Evolutionary conservation across 2,329 filamentous ascomycete species (phyloP).

Genomic region (Trichophyton rubrum): DNA sequence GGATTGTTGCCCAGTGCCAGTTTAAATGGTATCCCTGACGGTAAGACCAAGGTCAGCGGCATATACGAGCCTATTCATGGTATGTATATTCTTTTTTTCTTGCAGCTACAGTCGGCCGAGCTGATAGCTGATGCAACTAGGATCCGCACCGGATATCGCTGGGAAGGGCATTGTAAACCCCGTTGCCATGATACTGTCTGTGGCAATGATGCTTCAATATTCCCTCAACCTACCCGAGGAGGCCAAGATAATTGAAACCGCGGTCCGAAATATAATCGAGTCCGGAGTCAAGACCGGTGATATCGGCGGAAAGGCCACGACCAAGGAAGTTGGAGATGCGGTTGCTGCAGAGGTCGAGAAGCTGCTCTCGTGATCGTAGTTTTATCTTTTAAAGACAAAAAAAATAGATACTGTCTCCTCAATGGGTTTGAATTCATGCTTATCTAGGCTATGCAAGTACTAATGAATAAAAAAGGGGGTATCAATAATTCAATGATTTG

Average conservation of each 20-base stretch:
- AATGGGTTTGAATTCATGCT: neutral
- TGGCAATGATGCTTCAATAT: conserved; percentile 94
- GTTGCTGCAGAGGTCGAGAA: conserved; percentile 61
- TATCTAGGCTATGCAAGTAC: neutral
- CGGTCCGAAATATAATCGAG: conserved; percentile 69
- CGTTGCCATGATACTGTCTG: conserved; percentile 77
- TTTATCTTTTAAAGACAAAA: neutral
- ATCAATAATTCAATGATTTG: neutral
- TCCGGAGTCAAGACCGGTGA: conserved; percentile 67
- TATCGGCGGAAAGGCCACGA: conserved; percentile 65
- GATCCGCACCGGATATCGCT: conserved; percentile 84
- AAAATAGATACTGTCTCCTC: neutral
- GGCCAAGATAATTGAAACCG: conserved; percentile 66
- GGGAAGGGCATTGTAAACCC: conserved; percentile 88
- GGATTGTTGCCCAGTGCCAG: conserved; percentile 81
- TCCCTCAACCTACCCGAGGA: conserved; percentile 69
- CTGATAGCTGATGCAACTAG: conserved; percentile 19
- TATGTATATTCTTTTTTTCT: conserved; percentile 29
- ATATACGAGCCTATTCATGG: conserved; percentile 98
- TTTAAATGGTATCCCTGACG: conserved; percentile 69
- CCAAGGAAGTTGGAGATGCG: conserved; percentile 70
- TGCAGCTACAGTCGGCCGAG: too few relatives aligned
- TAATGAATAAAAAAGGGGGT: neutral
- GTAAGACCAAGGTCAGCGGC: conserved; percentile 61
- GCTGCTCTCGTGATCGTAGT: conserved; percentile 36